These are phyloP conservation scores for Parmales sp. DNA, from an alignment of 108 stramenopile species.

Conservation along the genomic window DNA sequence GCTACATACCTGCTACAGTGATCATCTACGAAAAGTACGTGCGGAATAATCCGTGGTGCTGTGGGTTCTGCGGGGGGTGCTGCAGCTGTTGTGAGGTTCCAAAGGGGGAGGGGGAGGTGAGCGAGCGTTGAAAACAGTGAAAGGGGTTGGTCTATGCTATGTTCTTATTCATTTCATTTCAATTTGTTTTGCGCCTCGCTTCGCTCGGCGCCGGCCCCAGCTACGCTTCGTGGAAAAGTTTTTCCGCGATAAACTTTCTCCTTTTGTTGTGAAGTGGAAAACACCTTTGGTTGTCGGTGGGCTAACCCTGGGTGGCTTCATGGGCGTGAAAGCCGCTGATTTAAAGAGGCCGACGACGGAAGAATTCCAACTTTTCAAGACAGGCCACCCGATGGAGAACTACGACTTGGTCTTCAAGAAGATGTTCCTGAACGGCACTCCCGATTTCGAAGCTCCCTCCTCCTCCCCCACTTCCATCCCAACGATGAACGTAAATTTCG, in stretches of 20 bases:
- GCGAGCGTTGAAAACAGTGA: too few relatives aligned
- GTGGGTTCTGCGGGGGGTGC: conserved; percentile 1
- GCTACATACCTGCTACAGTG: neutral
- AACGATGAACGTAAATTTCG: neutral
- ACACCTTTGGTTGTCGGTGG: neutral
- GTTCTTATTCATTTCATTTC: too few relatives aligned
- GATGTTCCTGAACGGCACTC: neutral
- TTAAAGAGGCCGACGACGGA: neutral
- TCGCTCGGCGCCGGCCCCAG: neutral
- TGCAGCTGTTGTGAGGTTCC: conserved; percentile 3
- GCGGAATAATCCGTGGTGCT: neutral
- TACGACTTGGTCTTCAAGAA: neutral
- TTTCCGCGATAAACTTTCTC: neutral
- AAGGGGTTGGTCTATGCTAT: too few relatives aligned
- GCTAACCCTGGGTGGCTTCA: neutral
- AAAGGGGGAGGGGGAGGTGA: too few relatives aligned
- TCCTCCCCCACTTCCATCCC: neutral
- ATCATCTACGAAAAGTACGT: conserved; percentile 12
- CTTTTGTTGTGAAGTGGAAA: neutral
- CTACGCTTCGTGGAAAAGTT: neutral
- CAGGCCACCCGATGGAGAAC: conserved; percentile 4
- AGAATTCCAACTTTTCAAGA: conserved; percentile 6
- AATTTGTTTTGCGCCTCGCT: too few relatives aligned
- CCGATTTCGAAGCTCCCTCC: neutral
- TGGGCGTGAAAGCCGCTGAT: neutral